phyloP scores from a whole-genome alignment of 352 stramenopile genomes.

The Elongisporangium prolatum region DNA sequence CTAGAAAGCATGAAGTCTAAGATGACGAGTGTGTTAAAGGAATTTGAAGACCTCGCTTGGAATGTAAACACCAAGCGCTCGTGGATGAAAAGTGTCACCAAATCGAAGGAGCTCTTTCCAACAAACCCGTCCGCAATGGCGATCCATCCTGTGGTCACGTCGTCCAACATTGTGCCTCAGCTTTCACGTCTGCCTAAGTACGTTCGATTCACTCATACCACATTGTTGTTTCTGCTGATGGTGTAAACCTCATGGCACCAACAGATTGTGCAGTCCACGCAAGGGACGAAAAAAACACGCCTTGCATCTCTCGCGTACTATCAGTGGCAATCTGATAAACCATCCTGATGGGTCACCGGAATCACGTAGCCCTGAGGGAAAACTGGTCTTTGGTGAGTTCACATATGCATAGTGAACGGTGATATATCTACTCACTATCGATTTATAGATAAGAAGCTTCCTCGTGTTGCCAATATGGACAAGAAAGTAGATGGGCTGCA shows the following conservation, averaged over 20 bases:
- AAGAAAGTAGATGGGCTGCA: slow-evolving; percentile 43
- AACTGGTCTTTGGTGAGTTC: slow-evolving; percentile 54
- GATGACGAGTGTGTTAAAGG: slow-evolving; percentile 59
- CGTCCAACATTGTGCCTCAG: slow-evolving; percentile 17
- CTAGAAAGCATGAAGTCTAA: slow-evolving; percentile 61
- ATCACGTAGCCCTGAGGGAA: slow-evolving; percentile 44
- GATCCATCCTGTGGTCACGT: slow-evolving; percentile 30
- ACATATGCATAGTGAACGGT: not conserved
- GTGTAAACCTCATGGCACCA: no score
- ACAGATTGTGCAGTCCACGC: not conserved
- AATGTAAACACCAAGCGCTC: slow-evolving; percentile 53
- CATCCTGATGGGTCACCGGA: slow-evolving; percentile 18
- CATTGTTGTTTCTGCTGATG: no score
- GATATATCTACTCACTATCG: not conserved
- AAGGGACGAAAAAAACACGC: slow-evolving; percentile 28
- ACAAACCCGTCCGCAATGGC: slow-evolving; percentile 7
- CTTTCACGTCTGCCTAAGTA: slow-evolving; percentile 48
- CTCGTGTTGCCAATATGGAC: slow-evolving; percentile 65
- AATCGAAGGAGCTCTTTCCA: slow-evolving; percentile 25
- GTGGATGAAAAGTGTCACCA: slow-evolving; percentile 62
- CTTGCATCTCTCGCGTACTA: slow-evolving; percentile 26
- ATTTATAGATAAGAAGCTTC: slow-evolving; percentile 55
- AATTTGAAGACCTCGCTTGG: slow-evolving; percentile 63
- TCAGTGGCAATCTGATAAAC: slow-evolving; percentile 20
- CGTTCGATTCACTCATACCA: not conserved